Percentiles rank a stretch among this genome's conserved stretches.
These are phyloP conservation scores for Talaromyces verruculosus DNA, from an alignment of 2,329 filamentous ascomycete genomes.

Conservation along the genomic window DNA sequence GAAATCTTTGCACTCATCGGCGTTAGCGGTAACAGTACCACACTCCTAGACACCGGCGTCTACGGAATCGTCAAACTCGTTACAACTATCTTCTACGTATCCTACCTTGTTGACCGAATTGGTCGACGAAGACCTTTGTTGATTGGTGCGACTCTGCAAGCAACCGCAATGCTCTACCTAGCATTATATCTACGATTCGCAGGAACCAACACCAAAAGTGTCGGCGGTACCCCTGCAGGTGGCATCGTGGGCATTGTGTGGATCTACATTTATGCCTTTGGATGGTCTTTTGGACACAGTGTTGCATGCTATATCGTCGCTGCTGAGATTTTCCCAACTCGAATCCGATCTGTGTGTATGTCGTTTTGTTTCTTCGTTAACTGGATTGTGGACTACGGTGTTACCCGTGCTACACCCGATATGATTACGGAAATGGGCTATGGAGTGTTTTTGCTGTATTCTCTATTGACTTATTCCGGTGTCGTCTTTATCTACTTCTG, in stretches of 20 bases:
- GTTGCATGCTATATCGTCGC: slow-evolving; percentile 33
- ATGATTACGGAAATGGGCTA: slow-evolving; percentile 42
- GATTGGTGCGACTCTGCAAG: slow-evolving; percentile 34
- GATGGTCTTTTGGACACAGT: slow-evolving; percentile 33
- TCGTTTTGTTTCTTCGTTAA: slow-evolving; percentile 32
- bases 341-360: slow-evolving; percentile 35
- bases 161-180: slow-evolving; percentile 36
- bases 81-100: slow-evolving; percentile 36
- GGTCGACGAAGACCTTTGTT: slow-evolving; percentile 35
- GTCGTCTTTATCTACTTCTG: slow-evolving; percentile 37
- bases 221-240: slow-evolving; percentile 38
- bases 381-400: slow-evolving; percentile 35
- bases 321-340: slow-evolving; percentile 33
- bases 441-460: slow-evolving; percentile 40
- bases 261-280: slow-evolving; percentile 36
- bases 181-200: slow-evolving; percentile 39
- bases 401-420: slow-evolving; percentile 32
- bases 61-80: slow-evolving; percentile 39
- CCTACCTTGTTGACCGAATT: slow-evolving; percentile 35
- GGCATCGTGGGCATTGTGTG: slow-evolving; percentile 44
- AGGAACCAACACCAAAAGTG: slow-evolving; percentile 29
- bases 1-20: slow-evolving; percentile 45
- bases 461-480: slow-evolving; percentile 38
- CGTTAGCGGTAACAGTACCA: slow-evolving; percentile 33
- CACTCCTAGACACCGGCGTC: slow-evolving; percentile 41